Conservation (phyloP, 495 filamentous ascomycete species). For the Penicillium maclennaniae region DNA sequence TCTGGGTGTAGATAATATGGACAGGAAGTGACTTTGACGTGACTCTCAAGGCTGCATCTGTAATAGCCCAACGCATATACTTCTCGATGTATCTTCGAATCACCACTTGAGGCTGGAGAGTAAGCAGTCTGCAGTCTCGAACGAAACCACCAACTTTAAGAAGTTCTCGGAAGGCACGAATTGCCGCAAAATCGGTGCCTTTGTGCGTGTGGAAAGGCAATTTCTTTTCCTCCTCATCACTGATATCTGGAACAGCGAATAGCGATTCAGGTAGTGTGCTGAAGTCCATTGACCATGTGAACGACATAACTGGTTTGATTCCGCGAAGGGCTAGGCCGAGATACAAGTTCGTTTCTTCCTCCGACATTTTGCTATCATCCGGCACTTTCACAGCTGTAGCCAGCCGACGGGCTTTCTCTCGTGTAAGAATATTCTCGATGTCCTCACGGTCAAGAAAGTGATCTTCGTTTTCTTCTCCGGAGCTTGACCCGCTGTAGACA, state of each 20-base stretch:
- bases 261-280: conserved; percentile 53
- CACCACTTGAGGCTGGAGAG: conserved; percentile 22
- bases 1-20: conserved; percentile 31
- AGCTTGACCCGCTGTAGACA: neutral
- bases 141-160: conserved; percentile 39
- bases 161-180: conserved; percentile 34
- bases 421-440: conserved; percentile 27
- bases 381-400: conserved; percentile 26
- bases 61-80: conserved; percentile 44
- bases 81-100: conserved; percentile 32
- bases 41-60: conserved; percentile 30
- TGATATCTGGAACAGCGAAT: conserved; percentile 36
- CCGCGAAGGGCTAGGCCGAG: conserved; percentile 55
- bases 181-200: conserved; percentile 35
- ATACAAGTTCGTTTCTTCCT: conserved; percentile 53
- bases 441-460: neutral
- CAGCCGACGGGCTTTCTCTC: conserved; percentile 29
- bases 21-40: conserved; percentile 22
- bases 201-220: conserved; percentile 46
- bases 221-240: conserved; percentile 22
- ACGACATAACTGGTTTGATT: conserved; percentile 54
- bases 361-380: conserved; percentile 33
- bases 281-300: conserved; percentile 58
- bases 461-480: neutral
- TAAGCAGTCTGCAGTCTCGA: conserved; percentile 32